These are phyloP conservation scores for Mycosarcoma maydis DNA, from an alignment of 1,284 basidiomycete genomes.

Conservation along the genomic window DNA sequence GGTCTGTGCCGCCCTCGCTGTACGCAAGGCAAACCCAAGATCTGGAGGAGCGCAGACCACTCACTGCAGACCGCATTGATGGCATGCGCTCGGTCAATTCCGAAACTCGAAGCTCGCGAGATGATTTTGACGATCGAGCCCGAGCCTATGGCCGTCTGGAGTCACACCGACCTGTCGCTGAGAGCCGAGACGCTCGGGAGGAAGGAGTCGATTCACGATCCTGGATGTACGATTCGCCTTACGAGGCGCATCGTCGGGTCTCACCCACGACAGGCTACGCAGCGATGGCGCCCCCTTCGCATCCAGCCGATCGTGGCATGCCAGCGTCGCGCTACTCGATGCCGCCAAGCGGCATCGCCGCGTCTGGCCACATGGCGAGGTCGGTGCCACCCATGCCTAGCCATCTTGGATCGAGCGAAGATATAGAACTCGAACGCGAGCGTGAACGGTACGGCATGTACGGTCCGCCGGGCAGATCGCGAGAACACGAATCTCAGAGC, in stretches of 20 bases:
- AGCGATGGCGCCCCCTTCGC: slow-evolving; percentile 39
- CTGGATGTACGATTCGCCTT: slow-evolving; percentile 34
- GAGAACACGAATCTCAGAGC: slow-evolving; percentile 35
- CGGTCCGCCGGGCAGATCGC: slow-evolving; percentile 15
- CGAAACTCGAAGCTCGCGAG: slow-evolving; percentile 7
- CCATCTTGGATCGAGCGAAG: slow-evolving; percentile 19
- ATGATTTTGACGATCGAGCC: slow-evolving; percentile 12
- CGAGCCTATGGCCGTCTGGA: slow-evolving; percentile 21
- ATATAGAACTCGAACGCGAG: slow-evolving; percentile 18
- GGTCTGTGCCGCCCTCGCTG: slow-evolving; percentile 25
- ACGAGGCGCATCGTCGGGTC: slow-evolving; percentile 29
- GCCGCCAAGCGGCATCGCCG: slow-evolving; percentile 21
- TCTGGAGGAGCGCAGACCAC: slow-evolving; percentile 26
- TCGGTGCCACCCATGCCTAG: slow-evolving; percentile 18
- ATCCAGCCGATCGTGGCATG: slow-evolving; percentile 27
- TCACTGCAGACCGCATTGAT: slow-evolving; percentile 23
- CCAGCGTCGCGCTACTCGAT: slow-evolving; percentile 35
- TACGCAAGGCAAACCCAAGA: slow-evolving; percentile 14
- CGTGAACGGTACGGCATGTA: slow-evolving; percentile 25
- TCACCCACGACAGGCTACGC: slow-evolving; percentile 26
- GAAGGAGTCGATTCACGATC: slow-evolving; percentile 18
- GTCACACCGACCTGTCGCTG: slow-evolving; percentile 8
- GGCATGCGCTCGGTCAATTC: slow-evolving; percentile 12
- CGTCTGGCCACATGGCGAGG: slow-evolving; percentile 17
- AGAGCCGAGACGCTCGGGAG: slow-evolving; percentile 15